Percentiles rank a stretch among this genome's conserved stretches.
Conservation (phyloP, 2,329 filamentous ascomycete species). For the Lojkania enalia region DNA sequence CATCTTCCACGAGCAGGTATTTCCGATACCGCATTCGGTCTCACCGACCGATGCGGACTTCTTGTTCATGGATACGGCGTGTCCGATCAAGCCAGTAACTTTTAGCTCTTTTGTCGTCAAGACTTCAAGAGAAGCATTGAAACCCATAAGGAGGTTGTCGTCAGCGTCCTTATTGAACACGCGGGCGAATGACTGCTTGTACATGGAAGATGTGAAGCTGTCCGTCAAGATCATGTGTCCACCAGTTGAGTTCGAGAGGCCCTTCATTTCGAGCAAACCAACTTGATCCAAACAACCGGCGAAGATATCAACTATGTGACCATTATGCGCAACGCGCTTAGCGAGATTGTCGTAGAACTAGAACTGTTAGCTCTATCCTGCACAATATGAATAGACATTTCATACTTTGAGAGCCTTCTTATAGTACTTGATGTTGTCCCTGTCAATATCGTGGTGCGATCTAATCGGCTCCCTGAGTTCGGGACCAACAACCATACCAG, state of each 20-base stretch:
- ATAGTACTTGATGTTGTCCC: slow-evolving; percentile 99
- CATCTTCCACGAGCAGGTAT: slow-evolving; percentile 99
- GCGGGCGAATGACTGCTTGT: slow-evolving; percentile 96
- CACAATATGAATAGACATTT: background rate
- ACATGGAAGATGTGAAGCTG: slow-evolving; percentile 98
- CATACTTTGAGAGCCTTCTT: slow-evolving; percentile 94
- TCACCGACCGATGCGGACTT: slow-evolving; percentile 97
- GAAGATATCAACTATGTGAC: slow-evolving; percentile 96
- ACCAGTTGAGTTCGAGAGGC: slow-evolving; percentile 90
- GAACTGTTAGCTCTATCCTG: slow-evolving; percentile 10
- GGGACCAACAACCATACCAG: slow-evolving; percentile 93
- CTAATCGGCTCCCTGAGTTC: slow-evolving; percentile 95
- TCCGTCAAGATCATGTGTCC: slow-evolving; percentile 98
- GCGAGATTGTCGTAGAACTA: slow-evolving; percentile 94
- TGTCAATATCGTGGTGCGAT: slow-evolving; percentile 97
- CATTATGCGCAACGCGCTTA: slow-evolving; percentile 93
- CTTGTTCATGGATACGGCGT: slow-evolving; percentile 96
- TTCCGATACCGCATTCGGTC: slow-evolving; percentile 97
- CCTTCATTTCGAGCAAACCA: slow-evolving; percentile 96
- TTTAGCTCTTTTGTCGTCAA: slow-evolving; percentile 97
- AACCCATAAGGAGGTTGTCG: slow-evolving; percentile 95
- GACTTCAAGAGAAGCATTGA: slow-evolving; percentile 94
- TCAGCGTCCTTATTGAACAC: slow-evolving; percentile 96
- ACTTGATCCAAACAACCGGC: slow-evolving; percentile 97
- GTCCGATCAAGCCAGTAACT: slow-evolving; percentile 94